Conservation (phyloP, 768 basidiomycete species). For the Phanerodontia chrysosporium region DNA sequence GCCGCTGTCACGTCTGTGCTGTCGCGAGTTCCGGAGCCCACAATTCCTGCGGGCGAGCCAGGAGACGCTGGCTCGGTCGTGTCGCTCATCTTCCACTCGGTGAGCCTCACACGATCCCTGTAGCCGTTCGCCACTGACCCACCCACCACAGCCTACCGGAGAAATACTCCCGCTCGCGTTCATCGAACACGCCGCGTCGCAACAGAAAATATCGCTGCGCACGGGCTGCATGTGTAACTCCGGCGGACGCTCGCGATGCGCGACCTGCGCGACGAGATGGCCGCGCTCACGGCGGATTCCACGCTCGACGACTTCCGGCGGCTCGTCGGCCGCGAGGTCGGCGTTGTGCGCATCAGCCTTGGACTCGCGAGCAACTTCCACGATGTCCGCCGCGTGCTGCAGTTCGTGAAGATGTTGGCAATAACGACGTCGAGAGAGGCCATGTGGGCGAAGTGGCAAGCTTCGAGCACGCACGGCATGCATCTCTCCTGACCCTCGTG, state of each 20-base stretch:
- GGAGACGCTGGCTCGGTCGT: slow-evolving; percentile 62
- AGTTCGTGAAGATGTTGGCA: slow-evolving; percentile 22
- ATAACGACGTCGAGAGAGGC: slow-evolving; percentile 10
- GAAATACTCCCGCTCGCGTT: slow-evolving; percentile 69
- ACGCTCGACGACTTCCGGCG: slow-evolving; percentile 57
- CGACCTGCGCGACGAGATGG: slow-evolving; percentile 63
- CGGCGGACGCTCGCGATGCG: slow-evolving; percentile 74
- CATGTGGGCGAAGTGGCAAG: slow-evolving; percentile 24
- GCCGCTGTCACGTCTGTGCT: slow-evolving; percentile 64
- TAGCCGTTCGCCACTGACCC: not conserved
- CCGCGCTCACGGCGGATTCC: slow-evolving; percentile 52
- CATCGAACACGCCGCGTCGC: slow-evolving; percentile 67
- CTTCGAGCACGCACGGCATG: too few relatives aligned
- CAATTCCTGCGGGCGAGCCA: slow-evolving; percentile 59
- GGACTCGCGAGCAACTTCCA: slow-evolving; percentile 77
- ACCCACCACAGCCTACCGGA: slow-evolving; percentile 48
- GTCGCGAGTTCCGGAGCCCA: slow-evolving; percentile 53
- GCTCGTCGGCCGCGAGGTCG: slow-evolving; percentile 61
- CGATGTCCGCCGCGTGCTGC: slow-evolving; percentile 46
- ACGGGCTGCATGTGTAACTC: slow-evolving; percentile 90
- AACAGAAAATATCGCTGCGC: slow-evolving; percentile 65
- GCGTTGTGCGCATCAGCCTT: slow-evolving; percentile 72
- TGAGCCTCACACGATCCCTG: slow-evolving; percentile 32
- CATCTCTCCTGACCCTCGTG: too few relatives aligned
- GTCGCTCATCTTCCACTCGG: slow-evolving; percentile 59